Evolutionary conservation across 208 protist species (phyloP).

Genomic region (Entamoeba histolytica): DNA sequence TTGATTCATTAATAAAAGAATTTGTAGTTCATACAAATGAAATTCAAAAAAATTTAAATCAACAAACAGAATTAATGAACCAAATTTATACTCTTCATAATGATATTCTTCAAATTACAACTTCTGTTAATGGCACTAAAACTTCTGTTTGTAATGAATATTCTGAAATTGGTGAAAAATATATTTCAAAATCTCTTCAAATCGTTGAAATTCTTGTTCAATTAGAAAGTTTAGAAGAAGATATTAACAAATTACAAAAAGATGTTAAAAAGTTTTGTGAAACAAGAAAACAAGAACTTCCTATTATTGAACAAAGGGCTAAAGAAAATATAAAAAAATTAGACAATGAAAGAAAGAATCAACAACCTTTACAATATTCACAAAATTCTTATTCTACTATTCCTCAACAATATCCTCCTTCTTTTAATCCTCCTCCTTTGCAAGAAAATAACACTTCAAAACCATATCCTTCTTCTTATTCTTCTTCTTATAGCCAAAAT

Average conservation of each 20-base stretch:
- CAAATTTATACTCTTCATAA: neutral
- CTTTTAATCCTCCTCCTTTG: too few species aligned
- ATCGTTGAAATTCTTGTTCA: neutral
- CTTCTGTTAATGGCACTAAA: neutral
- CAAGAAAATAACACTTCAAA: too few species aligned
- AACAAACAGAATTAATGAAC: neutral
- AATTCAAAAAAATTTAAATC: neutral
- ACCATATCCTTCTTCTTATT: too few species aligned
- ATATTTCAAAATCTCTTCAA: neutral
- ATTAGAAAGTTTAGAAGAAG: neutral
- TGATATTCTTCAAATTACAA: neutral
- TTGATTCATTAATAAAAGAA: neutral
- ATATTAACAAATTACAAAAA: neutral
- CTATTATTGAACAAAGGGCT: neutral
- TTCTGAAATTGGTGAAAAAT: neutral
- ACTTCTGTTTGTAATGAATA: neutral
- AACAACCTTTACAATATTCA: too few species aligned
- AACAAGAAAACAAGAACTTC: neutral
- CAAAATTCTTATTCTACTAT: too few species aligned
- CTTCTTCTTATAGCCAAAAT: too few species aligned
- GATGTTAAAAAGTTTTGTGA: neutral
- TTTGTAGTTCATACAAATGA: neutral
- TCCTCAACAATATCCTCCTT: too few species aligned
- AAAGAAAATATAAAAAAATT: neutral
- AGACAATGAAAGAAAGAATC: neutral